Percentiles rank a stretch among this genome's conserved stretches.
phyloP scores from a whole-genome alignment of 2,329 filamentous ascomycete genomes.

The Fusarium napiforme region DNA sequence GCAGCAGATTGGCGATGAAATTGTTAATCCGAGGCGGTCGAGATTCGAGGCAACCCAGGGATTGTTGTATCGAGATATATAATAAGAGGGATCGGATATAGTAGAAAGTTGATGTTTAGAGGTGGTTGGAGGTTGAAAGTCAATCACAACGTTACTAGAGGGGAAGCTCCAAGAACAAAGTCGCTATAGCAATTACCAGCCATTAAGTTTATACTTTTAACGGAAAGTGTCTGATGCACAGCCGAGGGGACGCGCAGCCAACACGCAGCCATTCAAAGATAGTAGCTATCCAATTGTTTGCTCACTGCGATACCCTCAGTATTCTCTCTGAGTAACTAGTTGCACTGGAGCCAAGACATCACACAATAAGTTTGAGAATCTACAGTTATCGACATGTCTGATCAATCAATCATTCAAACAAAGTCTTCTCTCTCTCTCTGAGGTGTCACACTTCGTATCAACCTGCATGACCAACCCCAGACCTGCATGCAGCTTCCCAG shows the following conservation, averaged over 20 bases:
- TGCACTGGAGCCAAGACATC: background rate
- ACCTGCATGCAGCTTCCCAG: constrained; percentile 8
- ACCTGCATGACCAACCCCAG: background rate
- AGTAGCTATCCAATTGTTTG: background rate
- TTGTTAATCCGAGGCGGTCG: constrained; percentile 21
- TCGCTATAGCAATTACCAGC: constrained; percentile 6
- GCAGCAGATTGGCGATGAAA: constrained; percentile 11
- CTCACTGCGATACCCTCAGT: background rate
- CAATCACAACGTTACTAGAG: background rate
- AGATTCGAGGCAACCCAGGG: constrained; percentile 11
- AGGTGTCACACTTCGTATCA: background rate
- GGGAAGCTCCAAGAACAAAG: constrained; percentile 4
- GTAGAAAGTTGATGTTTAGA: background rate
- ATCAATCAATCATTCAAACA: background rate
- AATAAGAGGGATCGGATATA: background rate
- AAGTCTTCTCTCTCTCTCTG: background rate
- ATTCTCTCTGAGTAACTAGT: background rate
- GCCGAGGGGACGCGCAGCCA: constrained; percentile 4
- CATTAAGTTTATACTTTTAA: background rate
- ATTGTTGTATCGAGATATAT: constrained; percentile 1
- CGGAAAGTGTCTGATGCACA: constrained; percentile 7
- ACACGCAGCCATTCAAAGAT: background rate
- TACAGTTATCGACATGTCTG: background rate
- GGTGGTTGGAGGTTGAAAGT: background rate
- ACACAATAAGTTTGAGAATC: background rate